Percentiles rank a stretch among this genome's conserved stretches.
Conservation (phyloP, 176 grass and related monocot species). For the Triticum monococcum region DNA sequence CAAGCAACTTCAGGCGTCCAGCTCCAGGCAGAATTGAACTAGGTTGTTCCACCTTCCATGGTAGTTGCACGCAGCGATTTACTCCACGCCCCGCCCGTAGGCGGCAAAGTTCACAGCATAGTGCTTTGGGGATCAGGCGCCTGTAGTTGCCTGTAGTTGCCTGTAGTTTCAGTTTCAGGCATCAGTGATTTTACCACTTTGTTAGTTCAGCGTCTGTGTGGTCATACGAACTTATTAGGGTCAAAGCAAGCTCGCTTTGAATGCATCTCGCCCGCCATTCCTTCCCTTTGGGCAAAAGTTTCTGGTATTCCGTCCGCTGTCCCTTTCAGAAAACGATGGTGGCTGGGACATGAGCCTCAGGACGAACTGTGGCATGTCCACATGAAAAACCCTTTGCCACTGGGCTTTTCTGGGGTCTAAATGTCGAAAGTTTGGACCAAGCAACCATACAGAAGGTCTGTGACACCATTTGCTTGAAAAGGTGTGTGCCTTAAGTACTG, state of each 20-base stretch:
- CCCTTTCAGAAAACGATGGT: constrained; percentile 41
- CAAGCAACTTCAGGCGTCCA: neutral
- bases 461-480: neutral
- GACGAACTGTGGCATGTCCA: constrained; percentile 15
- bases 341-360: constrained; percentile 27
- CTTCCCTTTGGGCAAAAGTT: constrained; percentile 23
- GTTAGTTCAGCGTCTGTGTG: neutral
- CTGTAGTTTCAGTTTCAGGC: neutral
- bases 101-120: neutral
- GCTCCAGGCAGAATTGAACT: constrained; percentile 25
- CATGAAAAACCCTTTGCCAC: constrained; percentile 22
- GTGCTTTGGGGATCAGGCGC: neutral
- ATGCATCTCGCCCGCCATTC: constrained; percentile 22
- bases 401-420: neutral
- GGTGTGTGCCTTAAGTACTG: neutral
- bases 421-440: neutral
- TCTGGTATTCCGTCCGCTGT: constrained; percentile 26
- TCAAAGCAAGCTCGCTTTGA: constrained; percentile 38
- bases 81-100: neutral
- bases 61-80: constrained; percentile 18
- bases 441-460: neutral
- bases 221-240: constrained; percentile 36
- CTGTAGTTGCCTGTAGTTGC: neutral
- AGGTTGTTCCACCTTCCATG: constrained; percentile 19
- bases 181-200: neutral